A percentile compares a stretch with the other conserved stretches of the same genome.
These are phyloP conservation scores for Stemphylium vesicarium DNA, from an alignment of 2,329 filamentous ascomycete genomes.

Conservation along the genomic window DNA sequence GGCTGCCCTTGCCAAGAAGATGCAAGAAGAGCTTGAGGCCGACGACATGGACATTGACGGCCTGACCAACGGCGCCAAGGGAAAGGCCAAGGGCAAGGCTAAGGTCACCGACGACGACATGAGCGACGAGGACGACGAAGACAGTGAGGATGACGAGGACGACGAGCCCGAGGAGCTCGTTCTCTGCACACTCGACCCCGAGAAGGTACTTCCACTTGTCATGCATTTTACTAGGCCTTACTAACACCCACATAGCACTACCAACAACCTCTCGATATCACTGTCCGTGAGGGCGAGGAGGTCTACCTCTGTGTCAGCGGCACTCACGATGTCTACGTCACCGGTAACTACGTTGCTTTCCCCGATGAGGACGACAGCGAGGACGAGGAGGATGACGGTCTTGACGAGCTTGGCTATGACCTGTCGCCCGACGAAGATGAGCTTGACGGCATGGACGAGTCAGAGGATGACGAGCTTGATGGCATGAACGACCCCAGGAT, in stretches of 20 bases:
- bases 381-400: constrained; percentile 65
- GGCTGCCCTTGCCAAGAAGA: constrained; percentile 76
- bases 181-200: constrained; percentile 92
- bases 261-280: constrained; percentile 95
- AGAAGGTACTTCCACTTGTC: constrained; percentile 72
- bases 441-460: constrained; percentile 63
- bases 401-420: constrained; percentile 75
- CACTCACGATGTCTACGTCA: constrained; percentile 88
- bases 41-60: constrained; percentile 77
- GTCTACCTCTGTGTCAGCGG: constrained; percentile 92
- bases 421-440: constrained; percentile 81
- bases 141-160: constrained; percentile 49
- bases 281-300: constrained; percentile 83
- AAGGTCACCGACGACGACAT: constrained; percentile 75
- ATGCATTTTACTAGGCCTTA: neutral
- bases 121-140: constrained; percentile 67
- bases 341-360: constrained; percentile 91
- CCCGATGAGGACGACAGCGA: constrained; percentile 65
- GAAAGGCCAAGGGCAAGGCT: constrained; percentile 58
- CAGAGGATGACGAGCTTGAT: constrained; percentile 55
- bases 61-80: constrained; percentile 61
- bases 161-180: constrained; percentile 84
- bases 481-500: constrained; percentile 79
- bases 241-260: constrained; percentile 70
- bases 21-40: constrained; percentile 70